Evolutionary conservation across 2,329 filamentous ascomycete genomes (phyloP).

Genomic region (Byssochlamys sp.): DNA sequence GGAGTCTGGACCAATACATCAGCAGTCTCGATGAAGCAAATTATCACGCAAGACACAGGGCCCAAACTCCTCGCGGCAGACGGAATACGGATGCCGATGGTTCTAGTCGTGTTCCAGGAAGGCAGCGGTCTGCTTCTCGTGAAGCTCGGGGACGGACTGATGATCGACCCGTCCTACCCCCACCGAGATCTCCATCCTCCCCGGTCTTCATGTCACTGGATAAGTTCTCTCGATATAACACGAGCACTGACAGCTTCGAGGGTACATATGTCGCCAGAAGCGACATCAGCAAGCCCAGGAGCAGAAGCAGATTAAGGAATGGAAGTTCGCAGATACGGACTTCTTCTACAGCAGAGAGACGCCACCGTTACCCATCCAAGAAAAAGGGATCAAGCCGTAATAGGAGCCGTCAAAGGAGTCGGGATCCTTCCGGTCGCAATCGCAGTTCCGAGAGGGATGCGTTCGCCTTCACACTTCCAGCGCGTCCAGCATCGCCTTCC

Average conservation of each 20-base stretch:
- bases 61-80: constrained; percentile 42
- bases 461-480: constrained; percentile 60
- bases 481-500: constrained; percentile 59
- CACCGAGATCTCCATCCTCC: constrained; percentile 81
- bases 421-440: constrained; percentile 38
- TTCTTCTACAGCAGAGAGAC: constrained; percentile 14
- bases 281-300: constrained; percentile 24
- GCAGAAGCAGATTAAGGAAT: constrained; percentile 47
- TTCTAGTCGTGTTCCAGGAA: constrained; percentile 42
- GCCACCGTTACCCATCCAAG: constrained; percentile 29
- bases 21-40: constrained; percentile 73
- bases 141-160: constrained; percentile 57
- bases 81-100: constrained; percentile 30
- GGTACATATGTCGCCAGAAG: constrained; percentile 38
- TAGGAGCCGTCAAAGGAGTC: constrained; percentile 26
- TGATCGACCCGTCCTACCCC: constrained; percentile 59
- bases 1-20: constrained; percentile 73
- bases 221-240: constrained; percentile 48
- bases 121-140: constrained; percentile 48
- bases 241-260: constrained; percentile 38
- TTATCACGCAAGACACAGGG: constrained; percentile 46
- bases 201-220: constrained; percentile 91
- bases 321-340: constrained; percentile 19
- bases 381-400: constrained; percentile 31
- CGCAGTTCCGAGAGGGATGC: constrained; percentile 53